phyloP scores from a whole-genome alignment of 306 rosid species.

The Medicago ruthenica region DNA sequence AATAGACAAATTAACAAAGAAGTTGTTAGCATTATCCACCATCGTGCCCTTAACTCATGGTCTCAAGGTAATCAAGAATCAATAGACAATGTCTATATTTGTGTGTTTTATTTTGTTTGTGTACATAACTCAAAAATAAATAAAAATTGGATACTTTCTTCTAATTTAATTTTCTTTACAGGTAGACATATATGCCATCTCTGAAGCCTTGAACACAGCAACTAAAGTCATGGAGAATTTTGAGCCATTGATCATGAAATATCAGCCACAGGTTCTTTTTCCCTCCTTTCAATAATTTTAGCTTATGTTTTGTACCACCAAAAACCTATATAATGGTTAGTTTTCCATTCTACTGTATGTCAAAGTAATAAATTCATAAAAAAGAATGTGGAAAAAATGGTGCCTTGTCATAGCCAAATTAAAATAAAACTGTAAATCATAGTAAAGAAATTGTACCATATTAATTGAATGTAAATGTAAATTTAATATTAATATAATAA shows the following conservation, averaged over 20 bases:
- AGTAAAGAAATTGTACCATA: neutral
- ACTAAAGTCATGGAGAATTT: slow-evolving; percentile 54
- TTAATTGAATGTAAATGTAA: neutral
- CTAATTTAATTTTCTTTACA: neutral
- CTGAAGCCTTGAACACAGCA: slow-evolving; percentile 60
- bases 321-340: neutral
- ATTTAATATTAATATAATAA: neutral
- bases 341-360: neutral
- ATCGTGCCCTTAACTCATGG: slow-evolving; percentile 56
- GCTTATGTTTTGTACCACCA: neutral
- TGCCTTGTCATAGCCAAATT: neutral
- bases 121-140: too few relatives aligned
- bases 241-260: slow-evolving; percentile 44
- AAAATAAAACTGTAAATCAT: neutral
- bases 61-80: slow-evolving; percentile 68
- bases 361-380: neutral
- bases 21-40: slow-evolving; percentile 59
- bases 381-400: neutral
- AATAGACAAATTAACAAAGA: slow-evolving; percentile 50
- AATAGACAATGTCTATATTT: too few relatives aligned
- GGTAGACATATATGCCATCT: slow-evolving; percentile 56
- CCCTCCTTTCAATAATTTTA: neutral
- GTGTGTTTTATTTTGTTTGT: too few relatives aligned
- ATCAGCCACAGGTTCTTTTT: slow-evolving; percentile 55
- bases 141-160: neutral